Base-by-base conservation (phyloP, 1,284 basidiomycete genomes). In the Vanrija pseudolonga region DNA sequence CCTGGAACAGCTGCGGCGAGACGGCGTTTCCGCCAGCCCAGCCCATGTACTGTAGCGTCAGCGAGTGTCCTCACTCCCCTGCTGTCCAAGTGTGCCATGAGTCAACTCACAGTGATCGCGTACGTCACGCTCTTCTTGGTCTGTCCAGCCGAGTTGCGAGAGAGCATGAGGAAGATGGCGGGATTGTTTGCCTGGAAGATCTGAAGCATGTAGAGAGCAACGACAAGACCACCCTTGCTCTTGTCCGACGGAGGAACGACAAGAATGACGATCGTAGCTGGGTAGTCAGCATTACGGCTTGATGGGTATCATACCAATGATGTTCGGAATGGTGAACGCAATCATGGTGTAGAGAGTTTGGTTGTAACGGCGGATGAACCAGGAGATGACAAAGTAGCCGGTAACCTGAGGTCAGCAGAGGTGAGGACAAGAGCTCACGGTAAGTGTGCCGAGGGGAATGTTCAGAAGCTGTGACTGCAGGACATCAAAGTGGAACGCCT, bases 21-120 rank as follows among this genome's bases (percentile, higher is more conserved):
- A 67, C 55, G 9, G 67, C 63, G 45, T 72, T 72, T 6, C 70
- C 70, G 7, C 56, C 61, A 2, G 66, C 63, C 66, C 68, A 68
- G 26, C 56, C 63, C 28, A 68, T 60, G 57, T 54, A 61, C 22
- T 36, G 18, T n/a, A 3, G 32, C 6, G 20, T 45, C 44, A 41
- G 23, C 14, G n/a, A 9, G 9, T 42, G 14, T 19, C 6, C 2
- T 19, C 12, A 12, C 4, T 22, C n/a, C n/a, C n/a, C n/a, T n/a
- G n/a, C n/a, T n/a, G n/a, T n/a, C n/a, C n/a, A n/a, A 22, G 32
- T 14, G 12, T 4, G 24, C 24, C 6, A 15, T 22, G 5, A 12
- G n/a, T 14, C 2, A n/a, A 43, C 51, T 45, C 45, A 50, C 53
- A n/a, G 54, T 56, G 20, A 62, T 15, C 19, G 58, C 53, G 46